Percentiles rank a stretch among this genome's conserved stretches.
phyloP scores from a whole-genome alignment of 441 rosid genomes.

The Syzygium malaccense region DNA sequence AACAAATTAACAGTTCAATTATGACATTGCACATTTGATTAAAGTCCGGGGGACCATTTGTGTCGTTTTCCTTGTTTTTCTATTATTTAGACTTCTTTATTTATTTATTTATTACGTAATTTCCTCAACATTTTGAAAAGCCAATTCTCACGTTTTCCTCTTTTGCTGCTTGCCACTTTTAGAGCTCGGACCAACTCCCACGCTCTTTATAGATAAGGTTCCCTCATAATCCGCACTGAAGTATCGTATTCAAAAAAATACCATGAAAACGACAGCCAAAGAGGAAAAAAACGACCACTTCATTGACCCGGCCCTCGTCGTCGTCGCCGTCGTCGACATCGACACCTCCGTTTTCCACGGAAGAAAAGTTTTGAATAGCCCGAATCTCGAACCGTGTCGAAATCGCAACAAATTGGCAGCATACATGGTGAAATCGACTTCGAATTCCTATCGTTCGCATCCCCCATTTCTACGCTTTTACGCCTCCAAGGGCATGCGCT shows the following conservation, averaged over 20 bases:
- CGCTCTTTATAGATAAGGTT: neutral
- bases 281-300: neutral
- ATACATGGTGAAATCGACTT: too few species aligned
- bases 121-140: neutral
- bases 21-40: accelerated
- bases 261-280: neutral
- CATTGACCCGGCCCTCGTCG: neutral
- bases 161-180: neutral
- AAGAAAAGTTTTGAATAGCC: neutral
- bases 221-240: neutral
- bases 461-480: neutral
- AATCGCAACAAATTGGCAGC: neutral
- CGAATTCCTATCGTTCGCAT: too few species aligned
- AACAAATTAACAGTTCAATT: accelerated
- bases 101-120: neutral
- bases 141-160: neutral
- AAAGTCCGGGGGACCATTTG: accelerated
- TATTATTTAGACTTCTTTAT: neutral
- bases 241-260: neutral
- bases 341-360: neutral
- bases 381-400: neutral
- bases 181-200: neutral
- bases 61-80: accelerated
- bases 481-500: neutral
- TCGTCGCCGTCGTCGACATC: neutral